Evolutionary conservation across 108 stramenopile species (phyloP).

Genomic region (Skeletonema costatum): DNA sequence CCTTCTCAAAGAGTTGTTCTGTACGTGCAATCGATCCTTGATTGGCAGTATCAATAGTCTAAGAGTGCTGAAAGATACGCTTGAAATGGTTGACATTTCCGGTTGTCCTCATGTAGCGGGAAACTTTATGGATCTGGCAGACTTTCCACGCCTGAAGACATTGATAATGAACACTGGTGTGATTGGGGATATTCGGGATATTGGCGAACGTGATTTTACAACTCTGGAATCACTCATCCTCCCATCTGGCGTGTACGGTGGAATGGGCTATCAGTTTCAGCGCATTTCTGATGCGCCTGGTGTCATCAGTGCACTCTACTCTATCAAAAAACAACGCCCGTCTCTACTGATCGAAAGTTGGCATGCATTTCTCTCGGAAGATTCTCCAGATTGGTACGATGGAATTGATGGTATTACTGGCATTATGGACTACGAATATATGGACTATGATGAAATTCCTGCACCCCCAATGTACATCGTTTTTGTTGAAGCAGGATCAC

Average conservation of each 20-base stretch:
- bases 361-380: not conserved
- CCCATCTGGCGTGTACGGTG: not conserved
- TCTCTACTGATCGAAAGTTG: not conserved
- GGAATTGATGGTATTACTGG: too few relatives aligned
- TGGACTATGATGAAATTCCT: not conserved
- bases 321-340: not conserved
- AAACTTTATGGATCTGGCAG: constrained; percentile 7
- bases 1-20: not conserved
- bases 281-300: not conserved
- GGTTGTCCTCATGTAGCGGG: too few relatives aligned
- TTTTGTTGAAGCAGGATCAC: not conserved
- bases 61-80: not conserved
- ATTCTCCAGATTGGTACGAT: not conserved
- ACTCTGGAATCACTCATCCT: not conserved
- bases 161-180: not conserved
- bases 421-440: not conserved
- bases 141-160: not conserved
- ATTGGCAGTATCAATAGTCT: not conserved
- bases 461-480: not conserved
- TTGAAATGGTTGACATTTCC: not conserved
- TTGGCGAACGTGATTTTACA: not conserved
- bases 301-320: not conserved
- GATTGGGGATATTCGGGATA: not conserved
- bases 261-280: not conserved
- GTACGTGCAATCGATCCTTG: not conserved